Evolutionary conservation across 2,329 filamentous ascomycete species (phyloP).

Genomic region (Colletotrichum sojae): DNA sequence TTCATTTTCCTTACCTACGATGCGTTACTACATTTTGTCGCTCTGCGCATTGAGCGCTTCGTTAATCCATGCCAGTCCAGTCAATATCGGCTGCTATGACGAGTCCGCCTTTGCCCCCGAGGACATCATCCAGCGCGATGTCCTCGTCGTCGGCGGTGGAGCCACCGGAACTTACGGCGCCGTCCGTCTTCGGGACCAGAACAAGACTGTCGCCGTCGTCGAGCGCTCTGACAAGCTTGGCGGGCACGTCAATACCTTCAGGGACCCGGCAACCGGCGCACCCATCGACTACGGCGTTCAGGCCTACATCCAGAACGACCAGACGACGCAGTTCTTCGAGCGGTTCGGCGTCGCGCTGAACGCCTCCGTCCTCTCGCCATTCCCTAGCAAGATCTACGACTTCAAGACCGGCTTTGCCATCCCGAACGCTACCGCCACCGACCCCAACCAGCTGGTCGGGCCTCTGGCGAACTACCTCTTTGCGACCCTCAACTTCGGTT

Average conservation of each 20-base stretch:
- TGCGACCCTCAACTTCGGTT: constrained; percentile 29
- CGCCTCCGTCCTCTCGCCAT: constrained; percentile 23
- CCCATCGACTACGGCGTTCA: constrained; percentile 54
- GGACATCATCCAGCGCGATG: constrained; percentile 52
- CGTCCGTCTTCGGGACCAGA: constrained; percentile 64
- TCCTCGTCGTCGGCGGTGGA: constrained; percentile 67
- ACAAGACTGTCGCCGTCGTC: constrained; percentile 62
- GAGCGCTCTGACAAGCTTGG: constrained; percentile 53
- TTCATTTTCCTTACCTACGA: neutral
- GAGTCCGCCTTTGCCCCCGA: constrained; percentile 34
- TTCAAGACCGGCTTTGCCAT: constrained; percentile 39
- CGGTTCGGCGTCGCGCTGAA: constrained; percentile 54
- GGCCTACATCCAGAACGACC: constrained; percentile 53
- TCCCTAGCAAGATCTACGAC: constrained; percentile 37
- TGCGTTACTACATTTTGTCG: constrained; percentile 26
- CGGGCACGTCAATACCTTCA: constrained; percentile 64
- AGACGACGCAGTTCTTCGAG: constrained; percentile 59
- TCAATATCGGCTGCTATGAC: constrained; percentile 30
- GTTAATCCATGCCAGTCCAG: constrained; percentile 18
- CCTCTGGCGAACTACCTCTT: constrained; percentile 26
- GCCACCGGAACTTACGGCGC: constrained; percentile 66
- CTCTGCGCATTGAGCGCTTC: constrained; percentile 30
- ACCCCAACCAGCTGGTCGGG: constrained; percentile 28
- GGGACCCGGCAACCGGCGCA: constrained; percentile 52
- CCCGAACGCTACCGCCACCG: constrained; percentile 36